Conservation (phyloP, 192 early-diverging fungal species). For the Allomyces macrogynus region DNA sequence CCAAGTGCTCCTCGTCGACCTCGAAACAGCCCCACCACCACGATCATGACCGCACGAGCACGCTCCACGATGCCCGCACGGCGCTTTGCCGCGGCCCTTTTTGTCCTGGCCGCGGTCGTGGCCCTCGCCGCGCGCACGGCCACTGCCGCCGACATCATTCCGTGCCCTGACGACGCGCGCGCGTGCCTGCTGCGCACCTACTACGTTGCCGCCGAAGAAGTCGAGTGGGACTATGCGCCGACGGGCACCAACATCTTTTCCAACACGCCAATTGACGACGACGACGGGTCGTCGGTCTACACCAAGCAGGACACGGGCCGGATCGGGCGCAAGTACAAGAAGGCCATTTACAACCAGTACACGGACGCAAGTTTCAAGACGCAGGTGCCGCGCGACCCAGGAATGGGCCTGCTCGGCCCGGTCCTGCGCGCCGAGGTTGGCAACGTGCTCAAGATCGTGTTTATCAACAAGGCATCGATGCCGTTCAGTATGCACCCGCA, state of each 20-base stretch:
- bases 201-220: constrained; percentile 20
- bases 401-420: constrained; percentile 15
- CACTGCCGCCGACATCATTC: too few species aligned
- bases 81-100: too few species aligned
- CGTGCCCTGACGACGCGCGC: neutral
- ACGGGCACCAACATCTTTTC: constrained; percentile 13
- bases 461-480: constrained; percentile 12
- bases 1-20: too few species aligned
- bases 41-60: too few species aligned
- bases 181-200: constrained; percentile 10
- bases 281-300: constrained; percentile 8
- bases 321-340: constrained; percentile 15
- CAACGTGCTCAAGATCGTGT: constrained; percentile 11
- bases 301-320: constrained; percentile 9
- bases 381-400: constrained; percentile 5
- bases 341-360: constrained; percentile 17
- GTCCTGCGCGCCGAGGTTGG: constrained; percentile 18
- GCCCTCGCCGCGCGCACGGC: too few species aligned
- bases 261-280: constrained; percentile 10
- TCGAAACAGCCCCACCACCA: too few species aligned
- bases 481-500: constrained; percentile 17
- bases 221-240: constrained; percentile 23
- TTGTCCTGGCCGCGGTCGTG: too few species aligned
- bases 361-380: constrained; percentile 11
- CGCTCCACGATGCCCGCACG: too few species aligned